A percentile compares a stretch with the other conserved stretches of the same genome.
These are phyloP conservation scores for Bolboschoenoplectus hybrid DNA, from an alignment of 202 grass and related monocot species.

Conservation along the genomic window DNA sequence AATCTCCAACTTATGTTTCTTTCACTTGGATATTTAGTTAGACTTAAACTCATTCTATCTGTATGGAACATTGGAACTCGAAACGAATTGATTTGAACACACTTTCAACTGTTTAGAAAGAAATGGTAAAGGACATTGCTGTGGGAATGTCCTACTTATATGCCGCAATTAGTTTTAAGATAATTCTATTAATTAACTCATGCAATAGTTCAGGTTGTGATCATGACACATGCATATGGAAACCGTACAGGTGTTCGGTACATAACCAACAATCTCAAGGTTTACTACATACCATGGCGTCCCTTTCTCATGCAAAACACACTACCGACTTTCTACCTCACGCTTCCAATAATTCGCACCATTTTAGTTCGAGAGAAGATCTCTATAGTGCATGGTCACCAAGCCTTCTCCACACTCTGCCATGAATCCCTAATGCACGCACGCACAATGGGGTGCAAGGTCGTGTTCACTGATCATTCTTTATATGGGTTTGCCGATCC, in stretches of 20 bases:
- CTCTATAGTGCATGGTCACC: slow-evolving; percentile 88
- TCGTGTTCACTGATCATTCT: slow-evolving; percentile 90
- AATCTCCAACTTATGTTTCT: slow-evolving; percentile 26
- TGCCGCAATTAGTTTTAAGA: background rate
- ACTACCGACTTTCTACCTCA: slow-evolving; percentile 78
- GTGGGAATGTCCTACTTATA: background rate
- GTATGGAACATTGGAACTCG: background rate
- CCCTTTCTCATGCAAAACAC: slow-evolving; percentile 97
- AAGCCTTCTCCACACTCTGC: slow-evolving; percentile 89
- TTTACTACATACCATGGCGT: slow-evolving; percentile 90
- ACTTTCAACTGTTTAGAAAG: background rate
- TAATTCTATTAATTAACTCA: background rate
- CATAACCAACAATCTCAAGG: slow-evolving; percentile 83
- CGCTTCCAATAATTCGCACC: slow-evolving; percentile 70
- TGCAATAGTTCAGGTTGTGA: slow-evolving; percentile 62
- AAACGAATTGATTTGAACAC: background rate
- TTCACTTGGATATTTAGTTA: slow-evolving; percentile 20
- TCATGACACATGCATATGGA: slow-evolving; percentile 94
- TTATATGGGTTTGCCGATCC: slow-evolving; percentile 90
- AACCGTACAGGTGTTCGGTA: slow-evolving; percentile 87
- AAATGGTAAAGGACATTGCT: background rate
- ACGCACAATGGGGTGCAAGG: slow-evolving; percentile 93
- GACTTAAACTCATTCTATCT: background rate
- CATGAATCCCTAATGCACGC: slow-evolving; percentile 91
- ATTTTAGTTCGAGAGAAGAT: slow-evolving; percentile 86